These are phyloP conservation scores for Hypomyces perniciosus DNA, from an alignment of 2,329 filamentous ascomycete genomes.

Conservation along the genomic window DNA sequence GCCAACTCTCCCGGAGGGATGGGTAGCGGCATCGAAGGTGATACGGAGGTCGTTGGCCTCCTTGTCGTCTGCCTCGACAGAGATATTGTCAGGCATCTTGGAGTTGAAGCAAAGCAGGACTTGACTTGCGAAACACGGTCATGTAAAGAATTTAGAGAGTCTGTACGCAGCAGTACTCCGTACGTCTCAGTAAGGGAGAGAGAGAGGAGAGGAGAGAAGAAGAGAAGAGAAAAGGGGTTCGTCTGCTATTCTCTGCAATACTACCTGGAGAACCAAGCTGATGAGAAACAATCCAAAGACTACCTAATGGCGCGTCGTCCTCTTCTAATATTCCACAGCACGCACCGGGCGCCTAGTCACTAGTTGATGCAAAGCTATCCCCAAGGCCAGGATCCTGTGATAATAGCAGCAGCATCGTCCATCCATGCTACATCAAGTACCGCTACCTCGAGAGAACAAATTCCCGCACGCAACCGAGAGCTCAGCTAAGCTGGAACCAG, in stretches of 20 bases:
- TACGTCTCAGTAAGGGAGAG: neutral
- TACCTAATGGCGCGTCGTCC: neutral
- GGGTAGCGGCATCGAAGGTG: conserved; percentile 19
- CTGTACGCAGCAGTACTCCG: neutral
- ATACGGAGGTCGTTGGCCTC: conserved; percentile 21
- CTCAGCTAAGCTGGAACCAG: neutral
- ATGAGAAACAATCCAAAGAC: neutral
- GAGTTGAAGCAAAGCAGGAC: neutral
- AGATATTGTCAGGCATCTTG: conserved; percentile 17
- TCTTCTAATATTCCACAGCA: too few species aligned
- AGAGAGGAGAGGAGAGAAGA: neutral
- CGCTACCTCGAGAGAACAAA: neutral
- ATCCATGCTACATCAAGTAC: neutral
- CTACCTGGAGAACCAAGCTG: neutral
- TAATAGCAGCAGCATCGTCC: neutral
- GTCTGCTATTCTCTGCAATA: neutral
- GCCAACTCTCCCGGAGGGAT: conserved; percentile 12
- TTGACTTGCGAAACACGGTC: too few species aligned
- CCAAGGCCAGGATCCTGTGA: neutral
- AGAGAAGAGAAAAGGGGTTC: neutral
- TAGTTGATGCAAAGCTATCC: neutral
- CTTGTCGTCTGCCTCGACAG: conserved; percentile 17
- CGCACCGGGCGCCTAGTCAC: too few species aligned
- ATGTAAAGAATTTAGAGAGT: too few species aligned
- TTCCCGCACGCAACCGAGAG: conserved; percentile 5